A percentile compares a stretch with the other conserved stretches of the same genome.
These are phyloP conservation scores for Bathelium albidoporum DNA, from an alignment of 495 filamentous ascomycete species.

Conservation along the genomic window DNA sequence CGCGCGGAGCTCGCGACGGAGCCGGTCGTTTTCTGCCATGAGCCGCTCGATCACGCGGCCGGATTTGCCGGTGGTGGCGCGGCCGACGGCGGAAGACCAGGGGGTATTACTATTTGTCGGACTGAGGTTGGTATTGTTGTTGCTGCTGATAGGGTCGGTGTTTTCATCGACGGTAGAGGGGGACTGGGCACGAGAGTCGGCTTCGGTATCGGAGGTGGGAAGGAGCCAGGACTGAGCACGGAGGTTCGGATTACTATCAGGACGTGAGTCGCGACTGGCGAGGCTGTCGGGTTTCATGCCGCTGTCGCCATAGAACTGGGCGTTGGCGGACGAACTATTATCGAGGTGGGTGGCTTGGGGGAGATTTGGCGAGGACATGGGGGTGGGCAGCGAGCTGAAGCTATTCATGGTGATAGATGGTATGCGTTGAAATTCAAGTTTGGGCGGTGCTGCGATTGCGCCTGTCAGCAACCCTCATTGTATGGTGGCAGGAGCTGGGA, in stretches of 20 bases:
- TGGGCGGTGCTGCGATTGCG: neutral
- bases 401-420: constrained; percentile 13
- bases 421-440: neutral
- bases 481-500: neutral
- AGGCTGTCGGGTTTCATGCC: constrained; percentile 8
- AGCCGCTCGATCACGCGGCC: constrained; percentile 86
- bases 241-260: neutral
- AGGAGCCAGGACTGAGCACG: neutral
- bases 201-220: constrained; percentile 6
- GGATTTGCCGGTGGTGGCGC: constrained; percentile 75
- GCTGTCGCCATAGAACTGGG: constrained; percentile 3
- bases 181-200: neutral
- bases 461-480: neutral
- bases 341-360: constrained; percentile 1
- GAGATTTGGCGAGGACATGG: neutral
- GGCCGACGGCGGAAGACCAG: constrained; percentile 70
- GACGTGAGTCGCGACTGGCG: constrained; percentile 7
- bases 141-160: too few relatives aligned
- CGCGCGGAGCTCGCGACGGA: constrained; percentile 69
- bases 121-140: too few relatives aligned
- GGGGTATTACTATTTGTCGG: constrained; percentile 5
- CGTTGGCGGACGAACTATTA: neutral
- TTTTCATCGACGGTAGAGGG: constrained; percentile 8
- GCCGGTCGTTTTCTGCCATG: constrained; percentile 77
- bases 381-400: neutral